Evolutionary conservation across 1,284 basidiomycete species (phyloP).

Genomic region (Ustilago sp.): DNA sequence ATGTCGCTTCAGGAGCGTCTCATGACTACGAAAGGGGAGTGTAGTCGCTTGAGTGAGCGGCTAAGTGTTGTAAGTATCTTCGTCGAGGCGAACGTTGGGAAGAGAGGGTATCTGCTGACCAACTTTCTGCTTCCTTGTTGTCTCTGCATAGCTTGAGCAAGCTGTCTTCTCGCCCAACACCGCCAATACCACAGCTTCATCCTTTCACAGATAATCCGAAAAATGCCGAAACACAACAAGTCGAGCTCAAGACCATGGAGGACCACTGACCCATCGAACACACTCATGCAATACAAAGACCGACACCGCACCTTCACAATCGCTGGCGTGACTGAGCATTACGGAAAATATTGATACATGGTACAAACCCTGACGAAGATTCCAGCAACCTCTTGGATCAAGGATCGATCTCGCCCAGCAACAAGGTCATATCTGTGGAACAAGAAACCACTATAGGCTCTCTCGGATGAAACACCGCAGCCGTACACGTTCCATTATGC

Average conservation of each 20-base stretch:
- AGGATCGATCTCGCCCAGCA: conserved; percentile 64
- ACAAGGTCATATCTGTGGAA: conserved; percentile 62
- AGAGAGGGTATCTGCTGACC: neutral
- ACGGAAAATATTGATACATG: conserved; percentile 10
- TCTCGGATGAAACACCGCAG: conserved; percentile 65
- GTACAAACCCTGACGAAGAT: neutral
- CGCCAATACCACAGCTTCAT: conserved; percentile 5
- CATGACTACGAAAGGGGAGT: conserved; percentile 12
- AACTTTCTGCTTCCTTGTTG: neutral
- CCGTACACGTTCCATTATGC: conserved; percentile 67
- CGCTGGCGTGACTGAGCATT: neutral
- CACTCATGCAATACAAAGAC: conserved; percentile 12
- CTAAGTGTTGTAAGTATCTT: conserved; percentile 23
- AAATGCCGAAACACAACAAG: neutral
- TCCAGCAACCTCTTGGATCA: neutral
- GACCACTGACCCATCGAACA: neutral
- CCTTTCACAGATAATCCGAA: neutral
- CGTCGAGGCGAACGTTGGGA: neutral
- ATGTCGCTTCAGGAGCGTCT: conserved; percentile 18
- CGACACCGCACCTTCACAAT: neutral
- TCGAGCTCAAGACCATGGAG: neutral
- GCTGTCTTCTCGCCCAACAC: conserved; percentile 20
- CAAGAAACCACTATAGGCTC: conserved; percentile 66
- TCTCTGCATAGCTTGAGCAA: conserved; percentile 23
- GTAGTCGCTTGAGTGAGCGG: conserved; percentile 12